Evolutionary conservation across 495 filamentous ascomycete species (phyloP), one percentile per base, ranked within the genome.

Genomic region (Penicillium cataractarum): DNA sequence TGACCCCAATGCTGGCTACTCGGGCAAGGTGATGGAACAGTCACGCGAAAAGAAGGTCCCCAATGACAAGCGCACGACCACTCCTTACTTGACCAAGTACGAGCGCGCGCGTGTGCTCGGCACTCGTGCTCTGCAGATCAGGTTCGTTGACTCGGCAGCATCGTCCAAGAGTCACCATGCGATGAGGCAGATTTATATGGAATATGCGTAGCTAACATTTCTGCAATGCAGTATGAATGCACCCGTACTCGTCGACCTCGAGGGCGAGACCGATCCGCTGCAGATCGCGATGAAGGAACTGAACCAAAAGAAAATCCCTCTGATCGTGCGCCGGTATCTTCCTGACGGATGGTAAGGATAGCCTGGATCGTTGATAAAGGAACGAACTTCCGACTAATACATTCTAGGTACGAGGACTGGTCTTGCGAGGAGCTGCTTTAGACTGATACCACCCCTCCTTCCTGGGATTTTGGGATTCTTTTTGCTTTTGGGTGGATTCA

Each of bases 31-130:
- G 64, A 83, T 87, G 66, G 80, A 82, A 69, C 88, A 87, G 64
- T 75, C 87, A 63, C 91, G 91, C 72, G 90, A 92, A 73, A 97
- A 95, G 83, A 93, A 90, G 78, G 90, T 99, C 46, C 85, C 92
- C 32, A 89, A 92, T 64, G 92, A 96, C 57, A 84, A 95, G 80
- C 86, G 95, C 65, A 88, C 85, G 7, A 98, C 96, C 2, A 99
- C 95, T 46, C 96, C 95, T 6, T 99, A 97, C 82, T 96, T 99
- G 93, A 99, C 95, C 67, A 99, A 99, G 79, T 99, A 99, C 78
- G 95, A 99, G 84, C 84, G 87, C 68, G 95, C 95, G 53, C 87
- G 95, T 67, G 90, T 99, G 58, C 80, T 99, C 58, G 95, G 95
- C 50, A 97, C 94, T 52, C 82, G 95, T 60, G 96, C 95, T 40